Evolutionary conservation across 1,284 basidiomycete genomes (phyloP), one percentile per base, ranked within the genome.

Genomic region (Austroboletus niveus): DNA sequence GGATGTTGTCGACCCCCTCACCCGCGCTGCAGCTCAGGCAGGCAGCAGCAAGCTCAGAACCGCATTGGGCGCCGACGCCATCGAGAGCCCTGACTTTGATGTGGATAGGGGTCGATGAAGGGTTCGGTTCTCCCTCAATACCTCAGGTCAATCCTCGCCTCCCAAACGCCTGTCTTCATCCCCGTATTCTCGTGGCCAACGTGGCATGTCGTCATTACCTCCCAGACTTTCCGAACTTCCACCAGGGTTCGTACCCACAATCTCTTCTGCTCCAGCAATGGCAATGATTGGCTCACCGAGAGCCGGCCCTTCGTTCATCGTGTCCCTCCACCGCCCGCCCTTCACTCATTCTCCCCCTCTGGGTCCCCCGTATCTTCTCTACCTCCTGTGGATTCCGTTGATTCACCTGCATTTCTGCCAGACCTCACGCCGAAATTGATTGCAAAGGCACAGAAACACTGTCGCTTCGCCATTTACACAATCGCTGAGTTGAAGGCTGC

Each of bases 401-500:
- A 46, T 8, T 35, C 41, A 4, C 56, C 60, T 12, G 66, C 67
- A 38, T 69, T 69, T 12, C 57, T 63, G 20, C 65, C 63, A 2
- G 83, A 85, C 42, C 70, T 90, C 42, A 84, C 88, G 4, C 82
- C 87, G 1, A 69, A 69, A 47, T 60, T 81, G 51, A 79, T 94
- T 35, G 77, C 85, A 29, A 83, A 85, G 59, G 82, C 81, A 24
- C 93, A 97, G 75, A 95, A 92, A 66, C 93, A 95, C 62, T 93
- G 92, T 61, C 81, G 81, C 49, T 96, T 87, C 72, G 94, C 94
- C 8, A 92, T 96, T 54, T 93, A 89, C 58, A 94, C 94, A 20
- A 77, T 81, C 61, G 85, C 81, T 64, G 91, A 97, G 70, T 70
- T 97, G 58, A 75, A 81, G 57, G 76, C 81, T 34, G 94, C 94